Evolutionary conservation across 208 protist species (phyloP).

Genomic region (Leishmania arabica): DNA sequence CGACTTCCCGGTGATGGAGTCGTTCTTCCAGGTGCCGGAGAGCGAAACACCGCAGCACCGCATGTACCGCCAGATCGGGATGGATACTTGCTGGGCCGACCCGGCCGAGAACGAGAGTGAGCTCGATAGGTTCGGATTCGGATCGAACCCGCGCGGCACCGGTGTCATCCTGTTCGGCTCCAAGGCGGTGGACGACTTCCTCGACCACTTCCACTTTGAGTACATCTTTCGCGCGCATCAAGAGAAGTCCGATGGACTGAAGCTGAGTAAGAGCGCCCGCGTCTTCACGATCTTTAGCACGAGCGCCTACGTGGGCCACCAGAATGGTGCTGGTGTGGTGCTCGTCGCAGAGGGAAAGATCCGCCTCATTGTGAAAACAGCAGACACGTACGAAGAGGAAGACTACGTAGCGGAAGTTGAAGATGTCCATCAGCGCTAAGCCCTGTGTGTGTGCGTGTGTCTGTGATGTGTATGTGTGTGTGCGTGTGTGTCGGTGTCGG

Average conservation of each 20-base stretch:
- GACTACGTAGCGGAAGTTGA: slow-evolving; percentile 43
- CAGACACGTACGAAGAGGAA: slow-evolving; percentile 67
- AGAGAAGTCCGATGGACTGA: slow-evolving; percentile 91
- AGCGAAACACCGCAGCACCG: slow-evolving; percentile 65
- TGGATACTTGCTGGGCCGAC: slow-evolving; percentile 93
- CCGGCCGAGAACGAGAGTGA: slow-evolving; percentile 83
- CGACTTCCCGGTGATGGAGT: slow-evolving; percentile 81
- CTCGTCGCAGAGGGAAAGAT: slow-evolving; percentile 90
- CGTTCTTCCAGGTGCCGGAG: slow-evolving; percentile 84
- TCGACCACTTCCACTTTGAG: slow-evolving; percentile 80
- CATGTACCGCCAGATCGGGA: slow-evolving; percentile 75
- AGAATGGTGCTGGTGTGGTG: slow-evolving; percentile 92
- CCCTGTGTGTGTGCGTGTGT: slow-evolving; percentile 1
- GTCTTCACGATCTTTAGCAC: slow-evolving; percentile 95
- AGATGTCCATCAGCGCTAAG: slow-evolving; percentile 25
- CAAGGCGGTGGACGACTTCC: slow-evolving; percentile 89
- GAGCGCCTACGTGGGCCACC: slow-evolving; percentile 91
- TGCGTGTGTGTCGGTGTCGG: no score
- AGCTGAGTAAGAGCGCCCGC: slow-evolving; percentile 88
- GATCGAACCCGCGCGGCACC: slow-evolving; percentile 81
- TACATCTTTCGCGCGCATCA: slow-evolving; percentile 95
- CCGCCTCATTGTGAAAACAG: slow-evolving; percentile 90
- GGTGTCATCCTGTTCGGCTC: slow-evolving; percentile 89
- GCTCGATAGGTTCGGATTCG: slow-evolving; percentile 87
- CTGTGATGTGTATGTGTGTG: background rate